Evolutionary conservation across 2,329 filamentous ascomycete species (phyloP).

Genomic region (Ceratocystis colombiana): DNA sequence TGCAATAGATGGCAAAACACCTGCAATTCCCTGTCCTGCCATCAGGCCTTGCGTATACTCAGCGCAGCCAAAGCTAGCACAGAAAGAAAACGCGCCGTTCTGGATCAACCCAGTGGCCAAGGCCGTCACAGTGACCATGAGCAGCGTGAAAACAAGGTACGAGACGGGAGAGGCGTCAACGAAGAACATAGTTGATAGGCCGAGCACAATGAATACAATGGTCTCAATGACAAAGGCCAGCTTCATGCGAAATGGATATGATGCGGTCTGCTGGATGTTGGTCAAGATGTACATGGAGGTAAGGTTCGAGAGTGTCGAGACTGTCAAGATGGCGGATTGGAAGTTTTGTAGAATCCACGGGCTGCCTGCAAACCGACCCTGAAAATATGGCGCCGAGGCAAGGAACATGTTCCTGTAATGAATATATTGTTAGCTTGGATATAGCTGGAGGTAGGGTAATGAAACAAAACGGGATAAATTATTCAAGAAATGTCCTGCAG

Average conservation of each 20-base stretch:
- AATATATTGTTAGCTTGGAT: background rate
- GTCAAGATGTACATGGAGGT: slow-evolving; percentile 64
- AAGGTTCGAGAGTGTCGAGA: slow-evolving; percentile 77
- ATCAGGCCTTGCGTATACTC: slow-evolving; percentile 96
- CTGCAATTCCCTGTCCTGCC: slow-evolving; percentile 84
- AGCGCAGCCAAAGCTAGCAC: slow-evolving; percentile 68
- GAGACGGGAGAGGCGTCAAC: slow-evolving; percentile 48
- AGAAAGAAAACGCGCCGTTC: slow-evolving; percentile 90
- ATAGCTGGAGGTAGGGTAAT: background rate
- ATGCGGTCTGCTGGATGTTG: slow-evolving; percentile 68
- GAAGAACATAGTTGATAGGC: slow-evolving; percentile 65
- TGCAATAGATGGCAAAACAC: slow-evolving; percentile 76
- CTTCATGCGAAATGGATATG: slow-evolving; percentile 80
- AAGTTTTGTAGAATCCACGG: slow-evolving; percentile 69
- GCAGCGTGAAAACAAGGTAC: slow-evolving; percentile 74
- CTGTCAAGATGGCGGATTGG: slow-evolving; percentile 78
- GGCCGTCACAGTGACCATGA: slow-evolving; percentile 70
- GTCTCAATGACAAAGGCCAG: slow-evolving; percentile 66
- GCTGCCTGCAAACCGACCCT: slow-evolving; percentile 62
- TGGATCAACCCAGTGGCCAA: slow-evolving; percentile 77
- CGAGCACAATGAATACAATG: slow-evolving; percentile 64
- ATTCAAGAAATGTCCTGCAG: background rate
- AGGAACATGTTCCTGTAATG: slow-evolving; percentile 86
- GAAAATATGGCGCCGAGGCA: slow-evolving; percentile 87
- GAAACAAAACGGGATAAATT: slow-evolving; percentile 24